Base-by-base conservation (phyloP, 2,329 filamentous ascomycete genomes). In the Diplodia corticola region DNA sequence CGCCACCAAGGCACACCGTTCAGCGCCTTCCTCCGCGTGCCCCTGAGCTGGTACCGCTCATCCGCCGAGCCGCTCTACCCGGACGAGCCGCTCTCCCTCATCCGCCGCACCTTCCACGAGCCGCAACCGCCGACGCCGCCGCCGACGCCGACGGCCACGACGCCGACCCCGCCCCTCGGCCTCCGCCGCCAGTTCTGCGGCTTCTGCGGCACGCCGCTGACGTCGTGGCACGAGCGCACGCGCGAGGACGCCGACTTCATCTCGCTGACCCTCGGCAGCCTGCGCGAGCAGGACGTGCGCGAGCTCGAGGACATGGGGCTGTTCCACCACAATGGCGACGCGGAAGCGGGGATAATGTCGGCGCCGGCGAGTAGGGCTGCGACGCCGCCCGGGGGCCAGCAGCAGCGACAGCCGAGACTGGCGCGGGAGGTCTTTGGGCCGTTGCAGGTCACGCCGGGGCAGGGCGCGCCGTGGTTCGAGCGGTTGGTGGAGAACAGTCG, bases 391-490 rank as follows among this genome's bases (percentile, higher is more conserved):
- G 35, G 69, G 77, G 55, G 76, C 68, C 6, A 26, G 4, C 9
- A 44, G n/a, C 35, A 59, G 35, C 26, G 22, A 40, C 26, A 35
- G 17, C 26, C 57, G 44, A 24, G 26, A 10, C n/a, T 61, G 28
- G 12, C 26, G 15, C 48, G 63, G 10, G 51, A 48, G 22, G 22
- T 54, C 10, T 66, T 66, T 61, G 64, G 49, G 26, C 64, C 64
- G 55, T 70, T 71, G 30, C 67, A 67, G 69, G 72, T 50, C 37
- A 71, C 77, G 37, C 71, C 69, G 26, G 65, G 78, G 2, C 77
- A 78, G n/a, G 89, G 89, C 2, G 84, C 94, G 30, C 91, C 92
- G 0, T 97, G 92, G 91, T 94, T 96, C 71, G 91, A 96, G 71
- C 86, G 87, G 69, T 84, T 96, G 82, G 85, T 96, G 2, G 86